phyloP scores from a whole-genome alignment of 2,329 filamentous ascomycete genomes.

The Pseudocercospora eumusae region DNA sequence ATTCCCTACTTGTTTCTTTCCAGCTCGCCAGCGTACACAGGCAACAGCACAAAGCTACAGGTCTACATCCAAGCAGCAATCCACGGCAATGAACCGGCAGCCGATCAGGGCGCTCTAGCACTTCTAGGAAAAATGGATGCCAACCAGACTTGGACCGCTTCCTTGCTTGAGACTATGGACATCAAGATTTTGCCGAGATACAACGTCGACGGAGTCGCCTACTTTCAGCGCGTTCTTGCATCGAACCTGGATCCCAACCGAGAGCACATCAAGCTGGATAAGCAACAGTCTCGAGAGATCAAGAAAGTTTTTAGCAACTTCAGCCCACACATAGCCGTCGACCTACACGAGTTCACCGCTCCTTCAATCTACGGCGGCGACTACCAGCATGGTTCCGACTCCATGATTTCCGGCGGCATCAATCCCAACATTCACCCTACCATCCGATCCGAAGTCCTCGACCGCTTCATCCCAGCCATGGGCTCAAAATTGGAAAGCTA shows the following conservation, averaged over 20 bases:
- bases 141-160: not conserved
- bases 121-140: not conserved
- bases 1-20: not conserved
- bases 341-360: not conserved
- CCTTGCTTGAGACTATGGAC: not conserved
- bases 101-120: not conserved
- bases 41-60: not conserved
- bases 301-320: not conserved
- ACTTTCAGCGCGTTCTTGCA: not conserved
- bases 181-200: not conserved
- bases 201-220: not conserved
- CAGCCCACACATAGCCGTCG: not conserved
- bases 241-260: not conserved
- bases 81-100: not conserved
- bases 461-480: conserved; percentile 37
- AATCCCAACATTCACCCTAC: conserved; percentile 31
- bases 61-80: not conserved
- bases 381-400: not conserved
- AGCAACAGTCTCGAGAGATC: not conserved
- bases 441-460: conserved; percentile 37
- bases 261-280: not conserved
- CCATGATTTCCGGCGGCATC: not conserved
- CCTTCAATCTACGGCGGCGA: not conserved
- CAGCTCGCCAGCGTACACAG: not conserved
- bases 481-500: conserved; percentile 32